phyloP scores from a whole-genome alignment of 306 rosid genomes.

The Vicia faba region DNA sequence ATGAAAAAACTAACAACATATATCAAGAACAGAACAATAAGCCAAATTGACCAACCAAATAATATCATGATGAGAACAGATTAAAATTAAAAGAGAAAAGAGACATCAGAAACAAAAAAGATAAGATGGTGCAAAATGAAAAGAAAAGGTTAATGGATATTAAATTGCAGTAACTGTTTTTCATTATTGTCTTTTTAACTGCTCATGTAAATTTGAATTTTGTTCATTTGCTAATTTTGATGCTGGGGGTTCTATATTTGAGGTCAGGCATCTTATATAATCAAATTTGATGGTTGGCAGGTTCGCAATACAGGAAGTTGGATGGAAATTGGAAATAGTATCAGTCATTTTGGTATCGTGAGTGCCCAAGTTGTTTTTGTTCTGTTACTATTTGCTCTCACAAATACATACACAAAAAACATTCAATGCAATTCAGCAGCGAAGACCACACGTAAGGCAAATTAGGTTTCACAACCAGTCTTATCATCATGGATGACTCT shows the following conservation, averaged over 20 bases:
- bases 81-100: no score
- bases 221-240: background rate
- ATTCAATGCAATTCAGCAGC: conserved; percentile 52
- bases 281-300: conserved; percentile 43
- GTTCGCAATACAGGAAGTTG: conserved; percentile 89
- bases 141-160: no score
- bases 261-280: background rate
- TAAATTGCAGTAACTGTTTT: no score
- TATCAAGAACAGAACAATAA: no score
- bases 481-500: conserved; percentile 19
- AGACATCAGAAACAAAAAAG: no score
- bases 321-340: conserved; percentile 96
- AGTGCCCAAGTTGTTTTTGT: conserved; percentile 94
- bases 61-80: no score
- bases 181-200: background rate
- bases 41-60: no score
- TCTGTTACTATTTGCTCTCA: conserved; percentile 76
- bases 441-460: conserved; percentile 60
- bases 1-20: no score
- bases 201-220: background rate
- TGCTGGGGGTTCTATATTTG: conserved; percentile 3
- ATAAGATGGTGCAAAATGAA: no score
- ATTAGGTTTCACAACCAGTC: conserved; percentile 43
- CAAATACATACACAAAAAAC: conserved; percentile 70
- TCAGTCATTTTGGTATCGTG: conserved; percentile 87